Conservation (phyloP, 139 green algal genomes). For the Zygnema cylindricum region DNA sequence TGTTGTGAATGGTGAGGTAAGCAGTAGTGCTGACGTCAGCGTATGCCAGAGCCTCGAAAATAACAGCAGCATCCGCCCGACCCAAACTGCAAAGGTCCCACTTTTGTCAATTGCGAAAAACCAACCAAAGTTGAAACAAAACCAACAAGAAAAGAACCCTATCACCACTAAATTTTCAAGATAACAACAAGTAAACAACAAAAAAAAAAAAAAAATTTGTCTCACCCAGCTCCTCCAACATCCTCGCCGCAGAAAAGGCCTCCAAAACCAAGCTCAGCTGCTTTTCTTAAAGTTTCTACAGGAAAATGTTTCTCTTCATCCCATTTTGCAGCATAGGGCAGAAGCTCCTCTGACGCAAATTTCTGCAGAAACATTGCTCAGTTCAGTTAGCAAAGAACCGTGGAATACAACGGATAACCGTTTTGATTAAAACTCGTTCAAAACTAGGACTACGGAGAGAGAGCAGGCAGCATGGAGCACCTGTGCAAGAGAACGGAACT, state of each 20-base stretch:
- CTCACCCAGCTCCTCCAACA: slow-evolving; percentile 53
- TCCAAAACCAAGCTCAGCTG: slow-evolving; percentile 77
- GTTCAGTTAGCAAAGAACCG: too few species aligned
- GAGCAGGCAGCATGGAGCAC: too few species aligned
- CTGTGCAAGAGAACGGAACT: too few species aligned
- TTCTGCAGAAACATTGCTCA: too few species aligned
- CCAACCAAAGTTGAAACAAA: not conserved
- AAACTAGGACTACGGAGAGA: too few species aligned
- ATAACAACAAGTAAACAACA: too few species aligned
- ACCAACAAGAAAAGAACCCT: too few species aligned
- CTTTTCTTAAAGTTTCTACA: slow-evolving; percentile 66
- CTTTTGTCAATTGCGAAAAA: slow-evolving; percentile 51
- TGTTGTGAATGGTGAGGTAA: slow-evolving; percentile 90
- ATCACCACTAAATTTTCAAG: too few species aligned
- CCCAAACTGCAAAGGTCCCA: slow-evolving; percentile 43
- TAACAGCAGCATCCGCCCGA: slow-evolving; percentile 73
- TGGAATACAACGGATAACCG: too few species aligned
- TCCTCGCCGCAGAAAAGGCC: slow-evolving; percentile 73
- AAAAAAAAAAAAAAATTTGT: too few species aligned
- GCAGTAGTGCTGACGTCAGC: slow-evolving; percentile 76
- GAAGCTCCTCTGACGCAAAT: slow-evolving; percentile 55
- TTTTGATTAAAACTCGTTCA: too few species aligned
- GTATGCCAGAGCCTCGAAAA: slow-evolving; percentile 82
- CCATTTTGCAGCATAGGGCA: slow-evolving; percentile 66
- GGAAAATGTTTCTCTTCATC: slow-evolving; percentile 76